These are phyloP conservation scores for Naganishia kalamii DNA, from an alignment of 768 basidiomycete species.

Conservation along the genomic window DNA sequence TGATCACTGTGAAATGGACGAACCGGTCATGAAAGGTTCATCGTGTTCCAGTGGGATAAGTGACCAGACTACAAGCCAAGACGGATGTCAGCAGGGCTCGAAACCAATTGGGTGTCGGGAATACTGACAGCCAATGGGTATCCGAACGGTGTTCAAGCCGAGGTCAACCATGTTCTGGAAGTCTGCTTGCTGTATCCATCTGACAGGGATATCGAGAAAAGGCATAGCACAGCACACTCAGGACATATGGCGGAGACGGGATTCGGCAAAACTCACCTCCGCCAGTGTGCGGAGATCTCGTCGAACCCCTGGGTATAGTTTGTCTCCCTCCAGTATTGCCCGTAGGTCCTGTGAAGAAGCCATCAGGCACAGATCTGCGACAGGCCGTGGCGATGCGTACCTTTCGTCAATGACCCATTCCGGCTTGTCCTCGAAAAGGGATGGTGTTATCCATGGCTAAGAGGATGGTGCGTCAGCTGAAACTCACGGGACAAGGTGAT, in stretches of 20 bases:
- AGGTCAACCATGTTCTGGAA: constrained; percentile 33
- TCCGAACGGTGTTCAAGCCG: constrained; percentile 42
- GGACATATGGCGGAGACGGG: background rate
- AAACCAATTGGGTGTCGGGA: background rate
- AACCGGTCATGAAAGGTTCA: constrained; percentile 35
- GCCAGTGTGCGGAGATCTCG: constrained; percentile 17
- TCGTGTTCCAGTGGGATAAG: constrained; percentile 35
- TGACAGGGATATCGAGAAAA: background rate
- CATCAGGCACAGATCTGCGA: background rate
- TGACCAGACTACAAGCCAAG: constrained; percentile 35
- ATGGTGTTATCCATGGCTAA: constrained; percentile 46
- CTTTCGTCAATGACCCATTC: constrained; percentile 44
- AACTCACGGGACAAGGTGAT: background rate
- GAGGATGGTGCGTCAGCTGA: background rate
- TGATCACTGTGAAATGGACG: background rate
- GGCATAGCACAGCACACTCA: constrained; percentile 33
- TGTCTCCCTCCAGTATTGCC: constrained; percentile 31
- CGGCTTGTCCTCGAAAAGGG: constrained; percentile 38
- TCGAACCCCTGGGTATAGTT: constrained; percentile 28
- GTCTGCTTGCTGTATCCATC: constrained; percentile 36
- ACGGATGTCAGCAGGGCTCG: background rate
- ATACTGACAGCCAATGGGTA: constrained; percentile 42
- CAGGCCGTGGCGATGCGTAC: background rate
- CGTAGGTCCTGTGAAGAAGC: constrained; percentile 26
- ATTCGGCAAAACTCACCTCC: background rate